These are phyloP conservation scores for Skeletonema potamos DNA, from an alignment of 108 stramenopile genomes.

Conservation along the genomic window DNA sequence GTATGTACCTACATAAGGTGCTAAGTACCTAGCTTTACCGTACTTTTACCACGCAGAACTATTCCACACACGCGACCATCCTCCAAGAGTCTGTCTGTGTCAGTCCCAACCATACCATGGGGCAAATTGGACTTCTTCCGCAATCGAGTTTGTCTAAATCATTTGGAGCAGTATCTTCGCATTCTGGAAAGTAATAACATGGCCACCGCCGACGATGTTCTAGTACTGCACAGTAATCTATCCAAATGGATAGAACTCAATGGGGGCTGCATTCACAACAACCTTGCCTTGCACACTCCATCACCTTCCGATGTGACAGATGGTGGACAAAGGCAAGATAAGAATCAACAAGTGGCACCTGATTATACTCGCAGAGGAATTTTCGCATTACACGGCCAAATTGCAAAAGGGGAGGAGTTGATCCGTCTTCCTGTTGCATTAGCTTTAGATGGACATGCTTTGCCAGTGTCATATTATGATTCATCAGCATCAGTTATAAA, in stretches of 20 bases:
- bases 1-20: too few relatives aligned
- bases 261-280: constrained; percentile 24
- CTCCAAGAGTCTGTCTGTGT: too few relatives aligned
- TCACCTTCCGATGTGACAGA: neutral
- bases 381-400: constrained; percentile 37
- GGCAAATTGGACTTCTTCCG: too few relatives aligned
- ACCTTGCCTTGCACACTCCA: constrained; percentile 27
- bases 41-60: too few relatives aligned
- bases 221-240: constrained; percentile 13
- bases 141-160: too few relatives aligned
- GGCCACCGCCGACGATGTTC: constrained; percentile 2
- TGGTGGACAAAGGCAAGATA: neutral
- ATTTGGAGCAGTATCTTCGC: too few relatives aligned
- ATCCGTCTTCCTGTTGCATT: constrained; percentile 59
- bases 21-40: too few relatives aligned
- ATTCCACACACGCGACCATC: too few relatives aligned
- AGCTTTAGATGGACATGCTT: constrained; percentile 53
- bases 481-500: neutral
- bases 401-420: constrained; percentile 63
- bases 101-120: too few relatives aligned
- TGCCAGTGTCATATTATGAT: constrained; percentile 37
- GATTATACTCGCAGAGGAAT: constrained; percentile 57
- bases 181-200: neutral
- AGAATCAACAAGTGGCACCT: neutral
- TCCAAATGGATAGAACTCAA: constrained; percentile 29